phyloP scores from a whole-genome alignment of 2,329 filamentous ascomycete genomes.

The Paraphoma sp. region DNA sequence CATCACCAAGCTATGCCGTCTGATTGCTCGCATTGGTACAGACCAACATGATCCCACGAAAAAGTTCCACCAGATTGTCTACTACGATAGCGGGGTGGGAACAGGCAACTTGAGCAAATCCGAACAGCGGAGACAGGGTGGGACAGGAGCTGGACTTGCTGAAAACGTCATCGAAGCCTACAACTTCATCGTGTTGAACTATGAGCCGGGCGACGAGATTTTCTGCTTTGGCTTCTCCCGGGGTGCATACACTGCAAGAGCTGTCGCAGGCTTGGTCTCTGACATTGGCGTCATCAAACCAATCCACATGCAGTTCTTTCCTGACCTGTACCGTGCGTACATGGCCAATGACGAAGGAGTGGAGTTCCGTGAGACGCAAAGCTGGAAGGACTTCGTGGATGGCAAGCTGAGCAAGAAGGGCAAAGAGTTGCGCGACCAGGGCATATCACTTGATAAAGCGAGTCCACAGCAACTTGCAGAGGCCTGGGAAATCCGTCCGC shows the following conservation, averaged over 20 bases:
- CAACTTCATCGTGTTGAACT: slow-evolving; percentile 60
- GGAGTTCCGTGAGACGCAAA: slow-evolving; percentile 32
- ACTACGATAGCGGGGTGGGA: slow-evolving; percentile 45
- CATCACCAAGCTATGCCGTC: slow-evolving; percentile 43
- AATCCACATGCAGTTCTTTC: slow-evolving; percentile 52
- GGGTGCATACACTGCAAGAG: slow-evolving; percentile 54
- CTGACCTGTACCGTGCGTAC: slow-evolving; percentile 52
- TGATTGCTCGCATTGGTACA: slow-evolving; percentile 37
- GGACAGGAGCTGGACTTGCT: slow-evolving; percentile 52
- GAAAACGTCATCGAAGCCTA: slow-evolving; percentile 60
- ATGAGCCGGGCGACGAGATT: slow-evolving; percentile 55
- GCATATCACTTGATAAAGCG: slow-evolving; percentile 11
- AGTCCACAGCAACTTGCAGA: slow-evolving; percentile 35
- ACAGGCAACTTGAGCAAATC: slow-evolving; percentile 37
- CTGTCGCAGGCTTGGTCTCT: slow-evolving; percentile 52
- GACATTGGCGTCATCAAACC: slow-evolving; percentile 57
- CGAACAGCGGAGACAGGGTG: slow-evolving; percentile 44
- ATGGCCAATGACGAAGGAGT: slow-evolving; percentile 35
- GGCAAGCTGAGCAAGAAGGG: slow-evolving; percentile 42
- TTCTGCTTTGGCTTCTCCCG: slow-evolving; percentile 57
- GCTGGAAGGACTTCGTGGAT: slow-evolving; percentile 41
- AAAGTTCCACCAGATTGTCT: slow-evolving; percentile 45
- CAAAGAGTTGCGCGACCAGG: slow-evolving; percentile 18
- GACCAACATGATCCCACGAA: slow-evolving; percentile 27
- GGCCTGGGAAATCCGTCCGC: slow-evolving; percentile 45